A percentile compares a stretch with the other conserved stretches of the same genome.
These are phyloP conservation scores for Verticillium dahliae DNA, from an alignment of 2,329 filamentous ascomycete species.

Conservation along the genomic window DNA sequence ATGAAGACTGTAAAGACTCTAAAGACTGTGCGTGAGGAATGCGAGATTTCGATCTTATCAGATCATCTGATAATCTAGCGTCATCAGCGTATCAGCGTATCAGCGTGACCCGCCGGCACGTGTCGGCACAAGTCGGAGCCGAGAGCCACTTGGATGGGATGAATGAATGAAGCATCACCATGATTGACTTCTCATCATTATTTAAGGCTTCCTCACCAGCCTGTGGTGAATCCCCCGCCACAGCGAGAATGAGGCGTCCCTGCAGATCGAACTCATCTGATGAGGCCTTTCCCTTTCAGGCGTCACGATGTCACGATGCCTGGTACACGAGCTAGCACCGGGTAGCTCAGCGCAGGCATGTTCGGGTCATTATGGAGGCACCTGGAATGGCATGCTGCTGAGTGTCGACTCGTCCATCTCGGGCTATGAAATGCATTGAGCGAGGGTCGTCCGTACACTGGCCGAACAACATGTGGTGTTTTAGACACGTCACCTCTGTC, in stretches of 20 bases:
- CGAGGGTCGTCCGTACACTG: no score
- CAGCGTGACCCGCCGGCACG: neutral
- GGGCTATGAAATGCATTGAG: no score
- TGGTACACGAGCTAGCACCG: neutral
- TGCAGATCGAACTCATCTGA: neutral
- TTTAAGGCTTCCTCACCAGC: no score
- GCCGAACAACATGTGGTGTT: no score
- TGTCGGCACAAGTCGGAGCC: neutral
- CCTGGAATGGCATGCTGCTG: neutral
- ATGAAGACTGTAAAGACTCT: neutral
- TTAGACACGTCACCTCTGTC: no score
- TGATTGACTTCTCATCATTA: no score
- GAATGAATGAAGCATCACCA: no score
- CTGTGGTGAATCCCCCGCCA: no score
- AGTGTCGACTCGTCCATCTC: neutral
- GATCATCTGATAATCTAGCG: conserved; percentile 12
- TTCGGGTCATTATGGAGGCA: neutral
- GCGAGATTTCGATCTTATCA: conserved; percentile 11
- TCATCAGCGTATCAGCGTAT: conserved; percentile 5
- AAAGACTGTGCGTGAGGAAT: neutral
- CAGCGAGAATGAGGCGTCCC: no score
- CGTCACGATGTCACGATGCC: neutral
- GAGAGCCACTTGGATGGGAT: no score
- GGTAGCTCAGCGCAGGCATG: neutral
- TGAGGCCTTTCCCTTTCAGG: neutral